phyloP scores from a whole-genome alignment of 2,329 filamentous ascomycete species.

The Colletotrichum sublineola region DNA sequence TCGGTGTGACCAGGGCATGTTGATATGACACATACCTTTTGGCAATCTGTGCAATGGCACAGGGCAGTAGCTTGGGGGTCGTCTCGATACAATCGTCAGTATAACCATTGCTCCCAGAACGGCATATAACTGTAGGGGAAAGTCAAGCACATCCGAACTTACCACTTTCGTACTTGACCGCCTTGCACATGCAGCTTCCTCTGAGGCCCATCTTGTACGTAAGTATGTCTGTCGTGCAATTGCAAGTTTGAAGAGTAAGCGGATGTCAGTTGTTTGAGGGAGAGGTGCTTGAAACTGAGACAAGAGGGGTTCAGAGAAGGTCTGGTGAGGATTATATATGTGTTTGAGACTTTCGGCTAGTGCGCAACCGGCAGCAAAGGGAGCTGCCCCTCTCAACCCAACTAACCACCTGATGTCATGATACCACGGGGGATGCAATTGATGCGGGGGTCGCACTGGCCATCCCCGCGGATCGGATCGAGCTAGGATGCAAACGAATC shows the following conservation, averaged over 20 bases:
- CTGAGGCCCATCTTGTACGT: constrained; percentile 33
- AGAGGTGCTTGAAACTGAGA: no score
- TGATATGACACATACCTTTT: constrained; percentile 57
- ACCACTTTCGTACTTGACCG: constrained; percentile 53
- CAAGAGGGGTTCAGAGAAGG: not conserved
- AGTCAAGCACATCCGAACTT: constrained; percentile 26
- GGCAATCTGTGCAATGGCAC: constrained; percentile 67
- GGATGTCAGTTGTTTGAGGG: not conserved
- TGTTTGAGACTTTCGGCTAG: constrained; percentile 36
- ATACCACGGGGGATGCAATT: not conserved
- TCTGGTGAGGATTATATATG: constrained; percentile 24
- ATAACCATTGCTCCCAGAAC: not conserved
- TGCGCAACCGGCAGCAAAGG: constrained; percentile 21
- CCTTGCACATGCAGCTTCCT: constrained; percentile 55
- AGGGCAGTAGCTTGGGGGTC: constrained; percentile 59
- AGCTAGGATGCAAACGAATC: constrained; percentile 11
- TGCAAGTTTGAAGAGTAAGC: not conserved
- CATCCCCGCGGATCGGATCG: not conserved
- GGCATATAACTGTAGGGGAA: no score
- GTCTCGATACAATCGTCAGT: constrained; percentile 47
- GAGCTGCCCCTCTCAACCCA: not conserved
- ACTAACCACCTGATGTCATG: not conserved
- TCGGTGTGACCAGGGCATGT: not conserved
- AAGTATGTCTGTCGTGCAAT: not conserved
- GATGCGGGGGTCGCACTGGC: constrained; percentile 7